These are phyloP conservation scores for Wickerhamomyces alni DNA, from an alignment of 805 yeast genomes.

Conservation along the genomic window DNA sequence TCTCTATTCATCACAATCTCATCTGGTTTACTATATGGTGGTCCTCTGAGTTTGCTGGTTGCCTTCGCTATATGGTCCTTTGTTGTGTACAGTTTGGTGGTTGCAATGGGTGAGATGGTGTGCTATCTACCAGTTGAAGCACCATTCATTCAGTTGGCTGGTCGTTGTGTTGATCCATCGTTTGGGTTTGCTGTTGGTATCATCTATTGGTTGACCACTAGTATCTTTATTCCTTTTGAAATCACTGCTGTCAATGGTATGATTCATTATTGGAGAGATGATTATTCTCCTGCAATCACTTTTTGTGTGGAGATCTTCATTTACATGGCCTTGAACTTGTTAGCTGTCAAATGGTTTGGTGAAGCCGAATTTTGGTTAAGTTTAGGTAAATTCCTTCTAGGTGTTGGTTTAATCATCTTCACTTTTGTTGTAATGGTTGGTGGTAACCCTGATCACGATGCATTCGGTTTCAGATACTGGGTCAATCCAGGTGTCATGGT, in stretches of 20 bases:
- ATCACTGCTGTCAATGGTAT: conserved; percentile 71
- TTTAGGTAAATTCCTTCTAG: conserved; percentile 61
- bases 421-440: conserved; percentile 80
- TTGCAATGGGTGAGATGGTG: conserved; percentile 71
- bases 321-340: conserved; percentile 56
- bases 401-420: conserved; percentile 62
- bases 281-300: conserved; percentile 63
- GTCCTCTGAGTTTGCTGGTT: conserved; percentile 58
- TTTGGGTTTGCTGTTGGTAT: conserved; percentile 66
- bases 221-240: conserved; percentile 73
- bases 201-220: conserved; percentile 67
- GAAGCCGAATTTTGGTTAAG: conserved; percentile 76
- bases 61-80: conserved; percentile 60
- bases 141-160: conserved; percentile 68
- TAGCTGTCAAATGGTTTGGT: conserved; percentile 70
- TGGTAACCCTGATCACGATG: conserved; percentile 67
- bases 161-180: conserved; percentile 67
- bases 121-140: conserved; percentile 66
- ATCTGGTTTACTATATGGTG: conserved; percentile 54
- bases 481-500: conserved; percentile 19
- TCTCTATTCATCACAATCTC: conserved; percentile 51
- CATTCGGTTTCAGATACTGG: conserved; percentile 51
- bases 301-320: conserved; percentile 57
- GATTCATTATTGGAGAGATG: conserved; percentile 73
- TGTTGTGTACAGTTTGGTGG: conserved; percentile 56